Evolutionary conservation across 1,284 basidiomycete genomes (phyloP).

Genomic region (Coniophora puteana): DNA sequence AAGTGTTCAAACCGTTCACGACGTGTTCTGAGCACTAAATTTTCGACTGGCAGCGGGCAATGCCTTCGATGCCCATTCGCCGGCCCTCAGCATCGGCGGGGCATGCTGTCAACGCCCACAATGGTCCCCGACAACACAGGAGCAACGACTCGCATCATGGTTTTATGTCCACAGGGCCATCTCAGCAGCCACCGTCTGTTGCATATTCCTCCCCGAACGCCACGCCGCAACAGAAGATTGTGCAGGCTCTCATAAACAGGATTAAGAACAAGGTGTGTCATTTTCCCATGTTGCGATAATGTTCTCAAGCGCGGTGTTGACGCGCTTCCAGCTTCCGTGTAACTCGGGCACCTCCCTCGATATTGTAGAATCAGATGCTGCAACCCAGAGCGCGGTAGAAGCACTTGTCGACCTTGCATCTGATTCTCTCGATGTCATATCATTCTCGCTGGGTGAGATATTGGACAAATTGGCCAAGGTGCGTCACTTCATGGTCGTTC

Average conservation of each 20-base stretch:
- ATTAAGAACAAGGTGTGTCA: constrained; percentile 62
- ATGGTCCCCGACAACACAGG: constrained; percentile 36
- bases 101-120: constrained; percentile 20
- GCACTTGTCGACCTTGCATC: constrained; percentile 76
- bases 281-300: constrained; percentile 3
- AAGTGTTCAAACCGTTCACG: constrained; percentile 2
- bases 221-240: constrained; percentile 69
- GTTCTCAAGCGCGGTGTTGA: constrained; percentile 1
- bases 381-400: constrained; percentile 71
- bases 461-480: constrained; percentile 79
- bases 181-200: constrained; percentile 25
- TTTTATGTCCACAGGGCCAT: constrained; percentile 31
- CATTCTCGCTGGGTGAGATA: constrained; percentile 71
- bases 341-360: constrained; percentile 75
- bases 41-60: constrained; percentile 10
- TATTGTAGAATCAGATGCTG: constrained; percentile 70
- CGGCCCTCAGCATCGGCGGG: constrained; percentile 45
- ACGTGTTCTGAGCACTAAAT: constrained; percentile 3
- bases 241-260: constrained; percentile 67
- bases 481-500: constrained; percentile 20
- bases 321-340: constrained; percentile 66
- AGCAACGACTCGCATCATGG: constrained; percentile 49
- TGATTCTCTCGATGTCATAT: constrained; percentile 75
- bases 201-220: constrained; percentile 33
- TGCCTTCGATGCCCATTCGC: constrained; percentile 36